Percentiles rank a stretch among this genome's conserved stretches.
Conservation (phyloP, 2,329 filamentous ascomycete species). For the Teratosphaeria viscida region DNA sequence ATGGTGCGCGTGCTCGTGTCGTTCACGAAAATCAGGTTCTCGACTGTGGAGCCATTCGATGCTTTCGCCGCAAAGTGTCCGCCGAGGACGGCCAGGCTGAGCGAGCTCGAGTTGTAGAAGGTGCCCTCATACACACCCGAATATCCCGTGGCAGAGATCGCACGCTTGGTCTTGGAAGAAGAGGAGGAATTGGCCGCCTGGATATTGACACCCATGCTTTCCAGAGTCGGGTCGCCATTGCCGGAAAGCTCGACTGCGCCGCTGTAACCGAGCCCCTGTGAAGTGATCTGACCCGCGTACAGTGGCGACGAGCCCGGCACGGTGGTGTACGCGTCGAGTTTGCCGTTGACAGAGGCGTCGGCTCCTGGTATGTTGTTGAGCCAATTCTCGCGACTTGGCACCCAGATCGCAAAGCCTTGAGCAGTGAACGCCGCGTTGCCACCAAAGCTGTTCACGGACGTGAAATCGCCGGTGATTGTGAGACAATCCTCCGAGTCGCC, state of each 20-base stretch:
- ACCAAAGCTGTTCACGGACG: slow-evolving; percentile 57
- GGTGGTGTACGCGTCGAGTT: slow-evolving; percentile 60
- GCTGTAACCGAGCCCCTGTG: slow-evolving; percentile 60
- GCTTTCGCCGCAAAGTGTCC: slow-evolving; percentile 71
- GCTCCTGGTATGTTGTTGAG: slow-evolving; percentile 61
- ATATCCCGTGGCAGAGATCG: slow-evolving; percentile 34
- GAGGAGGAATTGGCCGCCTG: slow-evolving; percentile 20
- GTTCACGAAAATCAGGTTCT: slow-evolving; percentile 77
- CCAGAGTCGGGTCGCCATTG: slow-evolving; percentile 29
- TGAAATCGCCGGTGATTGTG: slow-evolving; percentile 71
- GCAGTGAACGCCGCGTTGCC: slow-evolving; percentile 51
- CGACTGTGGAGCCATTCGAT: slow-evolving; percentile 57
- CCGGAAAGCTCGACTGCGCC: slow-evolving; percentile 58
- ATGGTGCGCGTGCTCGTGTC: slow-evolving; percentile 47
- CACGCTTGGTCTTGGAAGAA: slow-evolving; percentile 30
- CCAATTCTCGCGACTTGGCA: slow-evolving; percentile 78
- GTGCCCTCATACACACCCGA: slow-evolving; percentile 66
- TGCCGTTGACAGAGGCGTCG: slow-evolving; percentile 58
- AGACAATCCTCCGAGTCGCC: slow-evolving; percentile 59
- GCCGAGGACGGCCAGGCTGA: slow-evolving; percentile 78
- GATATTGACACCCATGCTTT: slow-evolving; percentile 48
- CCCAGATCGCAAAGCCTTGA: slow-evolving; percentile 80
- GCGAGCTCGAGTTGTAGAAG: slow-evolving; percentile 59
- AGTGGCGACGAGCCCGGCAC: slow-evolving; percentile 54
- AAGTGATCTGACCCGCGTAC: slow-evolving; percentile 74